Evolutionary conservation across 2,329 filamentous ascomycete genomes (phyloP).

Genomic region (Cordyceps militaris): DNA sequence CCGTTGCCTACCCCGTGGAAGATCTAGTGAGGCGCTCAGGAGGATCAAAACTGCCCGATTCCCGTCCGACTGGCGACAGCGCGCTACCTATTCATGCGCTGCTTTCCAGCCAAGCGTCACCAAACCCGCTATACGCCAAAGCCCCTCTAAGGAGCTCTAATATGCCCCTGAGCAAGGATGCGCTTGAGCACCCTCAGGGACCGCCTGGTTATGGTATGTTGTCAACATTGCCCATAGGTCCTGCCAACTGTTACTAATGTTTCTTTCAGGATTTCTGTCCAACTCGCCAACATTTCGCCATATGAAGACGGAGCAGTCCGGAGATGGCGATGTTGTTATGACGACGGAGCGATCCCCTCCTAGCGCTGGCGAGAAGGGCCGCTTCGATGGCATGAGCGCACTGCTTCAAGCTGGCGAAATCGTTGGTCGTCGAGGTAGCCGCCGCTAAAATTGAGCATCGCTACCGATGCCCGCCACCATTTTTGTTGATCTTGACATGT

Average conservation of each 20-base stretch:
- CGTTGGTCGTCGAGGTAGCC: slow-evolving; percentile 37
- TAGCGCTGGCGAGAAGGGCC: slow-evolving; percentile 23
- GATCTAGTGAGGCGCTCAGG: neutral
- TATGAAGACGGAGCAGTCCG: slow-evolving; percentile 24
- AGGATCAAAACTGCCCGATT: slow-evolving; percentile 16
- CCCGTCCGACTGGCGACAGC: slow-evolving; percentile 41
- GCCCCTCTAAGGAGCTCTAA: slow-evolving; percentile 5
- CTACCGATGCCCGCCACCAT: neutral
- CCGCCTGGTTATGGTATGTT: slow-evolving; percentile 29
- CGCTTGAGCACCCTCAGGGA: neutral
- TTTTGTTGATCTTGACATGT: neutral
- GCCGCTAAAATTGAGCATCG: slow-evolving; percentile 4
- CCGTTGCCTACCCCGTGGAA: neutral
- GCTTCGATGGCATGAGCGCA: slow-evolving; percentile 52
- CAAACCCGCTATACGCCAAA: slow-evolving; percentile 11
- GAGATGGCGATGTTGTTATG: slow-evolving; percentile 27
- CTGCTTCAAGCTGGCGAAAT: slow-evolving; percentile 53
- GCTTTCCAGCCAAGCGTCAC: slow-evolving; percentile 32
- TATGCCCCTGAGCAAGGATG: slow-evolving; percentile 19
- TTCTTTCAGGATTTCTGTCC: slow-evolving; percentile 26
- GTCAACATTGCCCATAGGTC: slow-evolving; percentile 14
- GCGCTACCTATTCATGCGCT: slow-evolving; percentile 49
- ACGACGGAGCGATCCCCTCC: slow-evolving; percentile 19
- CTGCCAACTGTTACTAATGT: slow-evolving; percentile 23
- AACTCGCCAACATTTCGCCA: slow-evolving; percentile 26